A percentile compares a stretch with the other conserved stretches of the same genome.
These are phyloP conservation scores for Elsinoe fawcettii DNA, from an alignment of 2,329 filamentous ascomycete species.

Conservation along the genomic window DNA sequence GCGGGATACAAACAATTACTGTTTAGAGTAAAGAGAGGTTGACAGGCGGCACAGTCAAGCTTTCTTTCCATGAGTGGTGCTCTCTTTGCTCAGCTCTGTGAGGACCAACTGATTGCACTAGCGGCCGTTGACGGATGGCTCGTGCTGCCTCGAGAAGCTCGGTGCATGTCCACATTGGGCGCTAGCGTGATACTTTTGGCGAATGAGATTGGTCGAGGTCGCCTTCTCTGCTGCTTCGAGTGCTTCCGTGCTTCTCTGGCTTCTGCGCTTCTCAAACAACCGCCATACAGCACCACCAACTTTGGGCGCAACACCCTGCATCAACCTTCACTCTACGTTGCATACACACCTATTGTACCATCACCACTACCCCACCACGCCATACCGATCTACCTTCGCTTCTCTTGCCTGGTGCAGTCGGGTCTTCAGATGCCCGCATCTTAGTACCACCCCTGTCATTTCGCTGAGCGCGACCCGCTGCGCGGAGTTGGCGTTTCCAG, in stretches of 20 bases:
- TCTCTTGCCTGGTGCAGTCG: slow-evolving; percentile 3
- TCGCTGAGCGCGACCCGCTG: slow-evolving; percentile 16
- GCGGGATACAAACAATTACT: not conserved
- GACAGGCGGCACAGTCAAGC: not conserved
- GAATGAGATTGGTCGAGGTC: not conserved
- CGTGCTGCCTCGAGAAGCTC: slow-evolving; percentile 12
- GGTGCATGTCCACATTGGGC: slow-evolving; percentile 4
- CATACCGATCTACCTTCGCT: slow-evolving; percentile 13
- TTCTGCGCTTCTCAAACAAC: slow-evolving; percentile 11
- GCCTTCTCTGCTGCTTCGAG: slow-evolving; percentile 9
- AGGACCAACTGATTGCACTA: slow-evolving; percentile 14
- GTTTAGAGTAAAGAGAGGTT: slow-evolving; percentile 3
- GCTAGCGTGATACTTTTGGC: not conserved
- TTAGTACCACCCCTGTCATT: slow-evolving; percentile 13
- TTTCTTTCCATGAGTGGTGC: not conserved
- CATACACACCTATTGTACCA: not conserved
- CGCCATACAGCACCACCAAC: slow-evolving; percentile 9
- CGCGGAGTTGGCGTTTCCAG: slow-evolving; percentile 15
- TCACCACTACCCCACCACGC: slow-evolving; percentile 4
- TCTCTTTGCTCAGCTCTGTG: not conserved
- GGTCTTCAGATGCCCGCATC: slow-evolving; percentile 11
- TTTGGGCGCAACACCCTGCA: slow-evolving; percentile 9
- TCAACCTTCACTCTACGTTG: slow-evolving; percentile 4
- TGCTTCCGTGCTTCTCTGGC: slow-evolving; percentile 14
- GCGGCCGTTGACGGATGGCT: slow-evolving; percentile 16